Evolutionary conservation across 164 flowering plant genomes (phyloP).

Genomic region (Nelumbo lutea): DNA sequence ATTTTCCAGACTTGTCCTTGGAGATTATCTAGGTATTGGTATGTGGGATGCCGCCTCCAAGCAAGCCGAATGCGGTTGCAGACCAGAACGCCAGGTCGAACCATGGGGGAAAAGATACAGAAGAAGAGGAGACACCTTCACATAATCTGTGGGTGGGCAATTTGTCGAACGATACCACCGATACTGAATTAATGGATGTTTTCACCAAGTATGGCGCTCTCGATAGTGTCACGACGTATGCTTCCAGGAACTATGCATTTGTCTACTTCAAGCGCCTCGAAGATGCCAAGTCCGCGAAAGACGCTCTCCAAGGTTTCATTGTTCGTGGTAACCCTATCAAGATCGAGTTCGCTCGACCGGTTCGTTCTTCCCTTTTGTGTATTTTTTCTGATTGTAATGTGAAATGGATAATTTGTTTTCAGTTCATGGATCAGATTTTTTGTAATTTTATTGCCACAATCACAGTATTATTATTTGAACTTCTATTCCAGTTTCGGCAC

Average conservation of each 20-base stretch:
- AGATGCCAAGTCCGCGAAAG: conserved; percentile 68
- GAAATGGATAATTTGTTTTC: not conserved
- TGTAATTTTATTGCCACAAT: not conserved
- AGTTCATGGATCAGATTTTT: not conserved
- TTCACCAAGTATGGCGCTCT: conserved; percentile 55
- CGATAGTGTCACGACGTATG: conserved; percentile 45
- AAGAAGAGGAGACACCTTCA: conserved; percentile 33
- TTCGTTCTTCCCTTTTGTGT: conserved; percentile 39
- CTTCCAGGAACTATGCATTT: conserved; percentile 62
- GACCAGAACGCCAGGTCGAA: conserved; percentile 11
- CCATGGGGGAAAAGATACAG: conserved; percentile 14
- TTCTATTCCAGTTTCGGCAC: not conserved
- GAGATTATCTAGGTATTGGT: too few species aligned
- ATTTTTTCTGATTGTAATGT: not conserved
- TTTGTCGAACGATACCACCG: conserved; percentile 47
- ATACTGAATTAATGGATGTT: conserved; percentile 50
- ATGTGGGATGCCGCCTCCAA: conserved; percentile 7
- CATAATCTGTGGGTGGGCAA: conserved; percentile 83
- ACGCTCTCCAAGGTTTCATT: conserved; percentile 49
- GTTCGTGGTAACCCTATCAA: conserved; percentile 50
- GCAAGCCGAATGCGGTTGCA: conserved; percentile 6
- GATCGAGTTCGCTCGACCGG: conserved; percentile 94
- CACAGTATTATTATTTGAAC: not conserved
- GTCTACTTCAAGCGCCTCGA: conserved; percentile 60
- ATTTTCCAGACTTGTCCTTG: too few species aligned